Percentiles rank a stretch among this genome's conserved stretches.
Evolutionary conservation across 805 yeast species (phyloP).

Genomic region (Saturnispora diversa): DNA sequence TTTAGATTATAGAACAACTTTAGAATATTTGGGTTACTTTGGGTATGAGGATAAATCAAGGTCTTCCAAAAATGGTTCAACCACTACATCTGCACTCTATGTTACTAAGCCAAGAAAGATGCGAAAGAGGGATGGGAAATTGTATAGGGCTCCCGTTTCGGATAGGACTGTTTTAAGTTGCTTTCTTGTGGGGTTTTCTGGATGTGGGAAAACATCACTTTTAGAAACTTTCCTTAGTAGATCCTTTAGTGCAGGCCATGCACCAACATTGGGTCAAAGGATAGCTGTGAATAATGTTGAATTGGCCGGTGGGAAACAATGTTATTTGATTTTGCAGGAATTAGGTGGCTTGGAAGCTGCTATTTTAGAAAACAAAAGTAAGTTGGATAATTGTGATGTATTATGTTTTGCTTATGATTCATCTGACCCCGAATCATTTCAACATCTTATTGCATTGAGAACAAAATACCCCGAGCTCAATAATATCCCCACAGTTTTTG

Average conservation of each 20-base stretch:
- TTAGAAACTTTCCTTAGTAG: conserved; percentile 76
- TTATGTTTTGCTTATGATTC: conserved; percentile 88
- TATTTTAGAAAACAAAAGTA: conserved; percentile 57
- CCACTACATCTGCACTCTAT: conserved; percentile 47
- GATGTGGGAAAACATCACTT: conserved; percentile 81
- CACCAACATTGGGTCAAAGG: conserved; percentile 75
- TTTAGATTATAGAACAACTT: conserved; percentile 71
- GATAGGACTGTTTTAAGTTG: conserved; percentile 93
- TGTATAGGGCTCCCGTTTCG: conserved; percentile 55
- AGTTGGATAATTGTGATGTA: conserved; percentile 83
- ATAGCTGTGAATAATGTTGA: conserved; percentile 90
- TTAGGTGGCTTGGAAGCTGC: conserved; percentile 82
- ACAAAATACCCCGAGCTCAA: conserved; percentile 49
- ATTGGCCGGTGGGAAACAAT: conserved; percentile 89
- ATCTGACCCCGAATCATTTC: conserved; percentile 91
- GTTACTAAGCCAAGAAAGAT: conserved; percentile 75
- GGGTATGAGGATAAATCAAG: conserved; percentile 58
- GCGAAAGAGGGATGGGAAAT: conserved; percentile 56
- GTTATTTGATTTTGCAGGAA: conserved; percentile 85
- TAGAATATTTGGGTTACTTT: conserved; percentile 81
- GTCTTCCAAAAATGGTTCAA: conserved; percentile 15
- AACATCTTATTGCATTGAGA: conserved; percentile 66
- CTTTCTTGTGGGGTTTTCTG: conserved; percentile 74
- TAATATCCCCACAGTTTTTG: conserved; percentile 73
- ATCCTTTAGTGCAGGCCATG: conserved; percentile 57